Percentiles rank a stretch among this genome's conserved stretches.
Evolutionary conservation across 129 eudicot genomes (phyloP).

Genomic region (Flaveria brownii): DNA sequence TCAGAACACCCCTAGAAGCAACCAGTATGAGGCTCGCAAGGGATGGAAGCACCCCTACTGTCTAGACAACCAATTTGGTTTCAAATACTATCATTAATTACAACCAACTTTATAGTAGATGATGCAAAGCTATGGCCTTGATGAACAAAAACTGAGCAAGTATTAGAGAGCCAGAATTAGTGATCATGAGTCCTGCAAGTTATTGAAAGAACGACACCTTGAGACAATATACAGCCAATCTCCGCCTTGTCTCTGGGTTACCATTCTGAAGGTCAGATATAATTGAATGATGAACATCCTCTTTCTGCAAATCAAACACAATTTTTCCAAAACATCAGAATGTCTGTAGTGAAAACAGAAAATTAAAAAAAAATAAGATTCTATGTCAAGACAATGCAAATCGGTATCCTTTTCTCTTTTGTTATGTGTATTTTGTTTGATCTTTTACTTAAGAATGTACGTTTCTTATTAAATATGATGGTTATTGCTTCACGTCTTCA

Average conservation of each 20-base stretch:
- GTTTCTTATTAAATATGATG: background rate
- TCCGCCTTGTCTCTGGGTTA: conserved; percentile 91
- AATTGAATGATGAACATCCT: conserved; percentile 99
- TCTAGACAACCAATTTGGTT: conserved; percentile 17
- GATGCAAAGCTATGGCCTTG: conserved; percentile 12
- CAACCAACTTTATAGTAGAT: background rate
- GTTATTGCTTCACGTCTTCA: background rate
- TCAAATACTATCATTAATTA: background rate
- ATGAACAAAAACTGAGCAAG: conserved; percentile 13
- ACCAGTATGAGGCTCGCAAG: background rate
- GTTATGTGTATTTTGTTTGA: background rate
- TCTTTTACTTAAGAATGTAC: background rate
- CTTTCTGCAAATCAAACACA: conserved; percentile 69
- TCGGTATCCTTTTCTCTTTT: background rate
- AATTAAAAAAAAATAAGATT: background rate
- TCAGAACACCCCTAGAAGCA: background rate
- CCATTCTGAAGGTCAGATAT: conserved; percentile 99
- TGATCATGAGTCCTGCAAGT: conserved; percentile 15
- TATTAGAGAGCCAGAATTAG: background rate
- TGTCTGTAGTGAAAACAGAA: background rate
- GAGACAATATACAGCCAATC: conserved; percentile 97
- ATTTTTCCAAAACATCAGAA: conserved; percentile 21
- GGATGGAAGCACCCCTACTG: conserved; percentile 7
- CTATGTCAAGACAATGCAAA: conserved; percentile 17
- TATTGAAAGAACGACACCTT: conserved; percentile 53